Conservation (phyloP, 179 eudicot species). For the Beta lomatogona region DNA sequence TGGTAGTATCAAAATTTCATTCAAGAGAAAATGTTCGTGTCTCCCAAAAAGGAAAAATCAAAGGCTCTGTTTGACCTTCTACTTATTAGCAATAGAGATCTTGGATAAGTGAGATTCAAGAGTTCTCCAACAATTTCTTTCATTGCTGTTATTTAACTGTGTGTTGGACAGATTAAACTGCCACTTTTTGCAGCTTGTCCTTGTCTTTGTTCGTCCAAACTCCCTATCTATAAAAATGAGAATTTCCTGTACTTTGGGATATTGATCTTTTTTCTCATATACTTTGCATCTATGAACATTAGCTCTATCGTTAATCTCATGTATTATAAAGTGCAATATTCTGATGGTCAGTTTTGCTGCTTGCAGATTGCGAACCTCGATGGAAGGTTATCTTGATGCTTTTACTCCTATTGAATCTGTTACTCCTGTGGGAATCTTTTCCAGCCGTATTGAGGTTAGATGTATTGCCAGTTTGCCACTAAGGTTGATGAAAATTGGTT, state of each 20-base stretch:
- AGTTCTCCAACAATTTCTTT: not conserved
- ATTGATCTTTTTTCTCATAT: not conserved
- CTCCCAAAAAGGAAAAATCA: not conserved
- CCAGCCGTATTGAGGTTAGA: slow-evolving; percentile 77
- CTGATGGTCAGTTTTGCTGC: slow-evolving; percentile 21
- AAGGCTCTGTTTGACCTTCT: not conserved
- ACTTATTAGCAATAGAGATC: not conserved
- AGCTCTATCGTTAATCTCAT: not conserved
- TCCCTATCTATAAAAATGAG: not conserved
- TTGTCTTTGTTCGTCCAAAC: not conserved
- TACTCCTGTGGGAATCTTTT: slow-evolving; percentile 86
- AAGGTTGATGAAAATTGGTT: slow-evolving; percentile 13
- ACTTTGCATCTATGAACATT: not conserved
- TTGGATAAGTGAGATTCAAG: slow-evolving; percentile 6
- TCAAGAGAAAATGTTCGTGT: no score
- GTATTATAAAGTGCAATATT: not conserved
- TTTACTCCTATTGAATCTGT: slow-evolving; percentile 74
- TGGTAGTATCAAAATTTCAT: no score
- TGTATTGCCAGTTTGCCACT: slow-evolving; percentile 13
- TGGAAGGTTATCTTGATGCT: slow-evolving; percentile 80
- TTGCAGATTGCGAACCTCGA: slow-evolving; percentile 82
- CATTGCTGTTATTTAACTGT: not conserved
- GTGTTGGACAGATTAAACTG: not conserved
- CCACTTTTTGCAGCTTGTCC: not conserved
- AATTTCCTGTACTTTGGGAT: not conserved